Base-by-base conservation (phyloP, 805 yeast species). In the Naumovozyma dairenensis region DNA sequence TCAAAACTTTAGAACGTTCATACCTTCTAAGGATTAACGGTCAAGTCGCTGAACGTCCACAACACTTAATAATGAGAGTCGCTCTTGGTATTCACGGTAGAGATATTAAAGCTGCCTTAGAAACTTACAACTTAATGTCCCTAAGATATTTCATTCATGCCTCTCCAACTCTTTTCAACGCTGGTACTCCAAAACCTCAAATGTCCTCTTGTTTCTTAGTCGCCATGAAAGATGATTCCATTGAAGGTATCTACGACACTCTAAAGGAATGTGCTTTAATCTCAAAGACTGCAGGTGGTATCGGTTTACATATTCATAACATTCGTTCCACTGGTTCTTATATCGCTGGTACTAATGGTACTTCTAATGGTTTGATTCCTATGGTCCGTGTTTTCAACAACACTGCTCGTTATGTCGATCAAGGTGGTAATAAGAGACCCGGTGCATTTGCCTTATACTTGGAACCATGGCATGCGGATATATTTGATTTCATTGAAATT, bases 401-500 rank as follows among this genome's bases (percentile, higher is more conserved):
- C 62, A 86, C 97, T 17, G 97, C 98, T 14, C 74, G 96, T 48
- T 89, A 87, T 53, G 97, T 89, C 27, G 97, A 89, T 51, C 98
- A 89, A 67, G 98, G 98, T 42, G 97, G 97, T 36, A 89, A 89
- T 63, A 87, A 87, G 61, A 70, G 98, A 51, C 98, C 98, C 0
- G 97, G 97, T 42, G 98, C 98, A 3, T 82, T 89, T 60, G 95
- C 96, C 22, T 62, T 86, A 24, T 89, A 87, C 60, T 59, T 89
- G 24, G 98, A 89, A 62, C 96, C 98, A 36, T 89, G 98, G 98
- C 98, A 89, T 55, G 73, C 81, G 8, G 98, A 89, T 50, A 69
- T 89, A 22, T 80, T 84, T 57, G 94, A 82, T 39, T 80, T 89
- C 50, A 59, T 89, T 34, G 89, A 87, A 38, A 66, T 89, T 45